These are phyloP conservation scores for Serendipita sp. DNA, from an alignment of 768 basidiomycete genomes.

Conservation along the genomic window DNA sequence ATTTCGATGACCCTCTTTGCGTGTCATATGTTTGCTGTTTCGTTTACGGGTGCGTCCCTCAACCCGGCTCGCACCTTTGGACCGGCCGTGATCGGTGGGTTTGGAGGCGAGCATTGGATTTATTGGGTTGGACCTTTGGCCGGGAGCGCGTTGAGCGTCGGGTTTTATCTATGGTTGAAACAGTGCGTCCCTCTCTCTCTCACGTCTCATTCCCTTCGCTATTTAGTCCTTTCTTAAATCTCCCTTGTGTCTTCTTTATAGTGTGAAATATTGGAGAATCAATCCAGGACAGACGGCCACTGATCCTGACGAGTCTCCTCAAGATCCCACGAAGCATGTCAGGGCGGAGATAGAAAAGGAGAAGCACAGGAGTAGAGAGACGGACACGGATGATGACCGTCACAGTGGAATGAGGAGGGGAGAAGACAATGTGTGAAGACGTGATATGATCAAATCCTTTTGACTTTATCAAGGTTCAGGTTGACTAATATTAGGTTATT, in stretches of 20 bases:
- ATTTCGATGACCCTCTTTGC: neutral
- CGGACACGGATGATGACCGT: too few species aligned
- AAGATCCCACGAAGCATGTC: too few species aligned
- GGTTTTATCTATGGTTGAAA: constrained; percentile 44
- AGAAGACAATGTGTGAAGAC: too few species aligned
- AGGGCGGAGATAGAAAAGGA: too few species aligned
- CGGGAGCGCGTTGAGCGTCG: constrained; percentile 11
- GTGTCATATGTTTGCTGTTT: constrained; percentile 35
- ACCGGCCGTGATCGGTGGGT: constrained; percentile 50
- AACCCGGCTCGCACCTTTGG: constrained; percentile 59
- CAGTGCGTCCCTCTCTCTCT: constrained; percentile 13
- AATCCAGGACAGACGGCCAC: constrained; percentile 33
- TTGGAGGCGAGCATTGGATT: constrained; percentile 46
- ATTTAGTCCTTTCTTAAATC: neutral
- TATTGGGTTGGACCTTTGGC: constrained; percentile 5
- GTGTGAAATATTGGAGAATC: constrained; percentile 31
- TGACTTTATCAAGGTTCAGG: too few species aligned
- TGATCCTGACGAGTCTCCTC: constrained; percentile 28
- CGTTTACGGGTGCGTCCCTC: constrained; percentile 50
- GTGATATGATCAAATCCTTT: too few species aligned
- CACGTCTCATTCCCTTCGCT: too few species aligned
- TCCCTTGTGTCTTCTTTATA: neutral
- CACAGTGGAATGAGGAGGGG: too few species aligned
- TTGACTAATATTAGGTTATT: too few species aligned
- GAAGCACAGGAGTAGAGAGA: too few species aligned